Evolutionary conservation across 1,284 basidiomycete species (phyloP).

Genomic region (Malassezia brasiliensis): DNA sequence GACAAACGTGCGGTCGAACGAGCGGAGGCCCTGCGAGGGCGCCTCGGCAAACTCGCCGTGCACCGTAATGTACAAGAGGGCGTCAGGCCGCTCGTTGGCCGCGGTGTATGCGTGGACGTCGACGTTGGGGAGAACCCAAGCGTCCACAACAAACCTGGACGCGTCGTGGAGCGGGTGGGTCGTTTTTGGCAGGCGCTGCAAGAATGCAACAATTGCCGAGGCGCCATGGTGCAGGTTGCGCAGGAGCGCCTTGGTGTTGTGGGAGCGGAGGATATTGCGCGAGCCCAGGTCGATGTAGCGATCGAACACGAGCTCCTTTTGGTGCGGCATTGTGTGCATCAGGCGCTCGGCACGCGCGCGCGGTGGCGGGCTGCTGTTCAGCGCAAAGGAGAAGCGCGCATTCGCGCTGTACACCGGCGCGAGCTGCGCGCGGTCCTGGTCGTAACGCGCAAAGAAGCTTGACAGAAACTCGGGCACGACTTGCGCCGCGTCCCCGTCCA

Average conservation of each 20-base stretch:
- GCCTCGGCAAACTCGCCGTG: constrained; percentile 84
- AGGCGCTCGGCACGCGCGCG: constrained; percentile 51
- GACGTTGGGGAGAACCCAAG: constrained; percentile 58
- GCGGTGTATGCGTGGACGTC: constrained; percentile 31
- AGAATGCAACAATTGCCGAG: constrained; percentile 59
- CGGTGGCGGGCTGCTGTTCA: constrained; percentile 72
- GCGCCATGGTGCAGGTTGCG: constrained; percentile 58
- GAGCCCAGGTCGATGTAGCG: constrained; percentile 54
- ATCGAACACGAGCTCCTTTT: constrained; percentile 66
- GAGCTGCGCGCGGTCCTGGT: constrained; percentile 63
- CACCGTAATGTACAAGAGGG: constrained; percentile 65
- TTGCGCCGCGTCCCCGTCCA: constrained; percentile 61
- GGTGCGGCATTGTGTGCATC: constrained; percentile 59
- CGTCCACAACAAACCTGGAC: constrained; percentile 74
- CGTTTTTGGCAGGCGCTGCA: constrained; percentile 63
- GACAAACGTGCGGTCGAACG: constrained; percentile 85
- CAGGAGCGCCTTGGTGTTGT: constrained; percentile 24
- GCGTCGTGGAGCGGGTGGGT: constrained; percentile 61
- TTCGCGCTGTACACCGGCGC: constrained; percentile 67
- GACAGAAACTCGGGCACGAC: constrained; percentile 62
- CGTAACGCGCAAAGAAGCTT: constrained; percentile 67
- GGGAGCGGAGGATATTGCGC: constrained; percentile 43
- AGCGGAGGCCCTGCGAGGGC: constrained; percentile 61
- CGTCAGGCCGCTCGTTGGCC: constrained; percentile 49
- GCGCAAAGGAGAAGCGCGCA: constrained; percentile 78